These are phyloP conservation scores for Tardiomyces blankii DNA, from an alignment of 1,139 yeast species.

Conservation along the genomic window DNA sequence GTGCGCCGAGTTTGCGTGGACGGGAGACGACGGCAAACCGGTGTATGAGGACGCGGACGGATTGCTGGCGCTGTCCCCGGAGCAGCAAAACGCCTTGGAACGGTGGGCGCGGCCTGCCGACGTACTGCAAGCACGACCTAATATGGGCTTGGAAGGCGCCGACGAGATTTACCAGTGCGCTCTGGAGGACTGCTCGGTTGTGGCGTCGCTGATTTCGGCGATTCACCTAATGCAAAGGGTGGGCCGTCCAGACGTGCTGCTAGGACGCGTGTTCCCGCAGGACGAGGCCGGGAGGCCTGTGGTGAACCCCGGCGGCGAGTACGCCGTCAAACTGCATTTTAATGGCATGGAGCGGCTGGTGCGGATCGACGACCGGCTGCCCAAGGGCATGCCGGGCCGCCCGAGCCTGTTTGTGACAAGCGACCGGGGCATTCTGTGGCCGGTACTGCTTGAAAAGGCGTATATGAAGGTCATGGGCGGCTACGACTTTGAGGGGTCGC, in stretches of 20 bases:
- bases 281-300: constrained; percentile 9
- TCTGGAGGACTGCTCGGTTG: constrained; percentile 67
- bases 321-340: constrained; percentile 34
- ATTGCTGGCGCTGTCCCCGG: constrained; percentile 8
- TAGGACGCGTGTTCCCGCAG: constrained; percentile 15
- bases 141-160: background rate
- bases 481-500: constrained; percentile 63
- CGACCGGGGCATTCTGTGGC: constrained; percentile 41
- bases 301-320: constrained; percentile 24
- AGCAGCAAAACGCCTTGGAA: constrained; percentile 11
- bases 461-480: constrained; percentile 56
- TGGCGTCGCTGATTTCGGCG: constrained; percentile 48
- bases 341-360: constrained; percentile 52
- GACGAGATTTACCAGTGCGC: constrained; percentile 38
- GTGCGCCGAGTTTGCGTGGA: background rate
- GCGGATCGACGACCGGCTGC: constrained; percentile 38
- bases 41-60: constrained; percentile 14
- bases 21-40: too few relatives aligned
- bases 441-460: constrained; percentile 69
- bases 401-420: constrained; percentile 12
- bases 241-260: constrained; percentile 8
- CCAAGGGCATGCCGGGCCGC: constrained; percentile 12
- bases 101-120: background rate
- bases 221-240: constrained; percentile 16
- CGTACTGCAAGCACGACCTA: background rate